Percentiles rank a stretch among this genome's conserved stretches.
These are phyloP conservation scores for Pseudofabraea citricarpa DNA, from an alignment of 2,329 filamentous ascomycete genomes.

Conservation along the genomic window DNA sequence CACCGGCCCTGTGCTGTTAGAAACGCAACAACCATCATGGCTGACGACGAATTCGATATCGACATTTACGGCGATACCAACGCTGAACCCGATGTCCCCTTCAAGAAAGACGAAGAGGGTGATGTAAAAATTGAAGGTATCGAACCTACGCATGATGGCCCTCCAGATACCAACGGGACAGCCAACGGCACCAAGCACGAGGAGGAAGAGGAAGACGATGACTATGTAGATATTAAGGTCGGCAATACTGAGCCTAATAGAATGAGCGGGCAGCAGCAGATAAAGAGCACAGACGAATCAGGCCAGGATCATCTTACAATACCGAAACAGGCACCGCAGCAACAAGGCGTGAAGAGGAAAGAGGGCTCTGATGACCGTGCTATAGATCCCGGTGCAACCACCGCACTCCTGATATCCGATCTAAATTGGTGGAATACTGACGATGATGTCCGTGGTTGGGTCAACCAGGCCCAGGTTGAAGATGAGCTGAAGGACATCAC, in stretches of 20 bases:
- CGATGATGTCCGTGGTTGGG: constrained; percentile 88
- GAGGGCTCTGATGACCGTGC: constrained; percentile 53
- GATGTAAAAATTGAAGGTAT: constrained; percentile 32
- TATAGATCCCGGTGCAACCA: constrained; percentile 54
- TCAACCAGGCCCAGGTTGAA: constrained; percentile 73
- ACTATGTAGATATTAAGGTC: constrained; percentile 36
- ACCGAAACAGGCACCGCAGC: constrained; percentile 33
- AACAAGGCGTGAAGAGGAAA: constrained; percentile 58
- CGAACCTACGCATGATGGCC: constrained; percentile 17
- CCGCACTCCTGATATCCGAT: constrained; percentile 81
- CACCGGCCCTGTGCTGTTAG: no score
- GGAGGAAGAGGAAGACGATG: constrained; percentile 35
- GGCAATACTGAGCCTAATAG: constrained; percentile 29
- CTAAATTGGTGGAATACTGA: constrained; percentile 97
- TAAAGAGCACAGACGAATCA: constrained; percentile 35
- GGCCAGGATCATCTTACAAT: constrained; percentile 29
- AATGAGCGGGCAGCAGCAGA: constrained; percentile 33
- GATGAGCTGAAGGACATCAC: constrained; percentile 86
- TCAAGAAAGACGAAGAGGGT: constrained; percentile 31
- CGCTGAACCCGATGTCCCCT: constrained; percentile 36
- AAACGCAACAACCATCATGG: constrained; percentile 53
- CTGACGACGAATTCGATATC: constrained; percentile 68
- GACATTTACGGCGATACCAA: constrained; percentile 64
- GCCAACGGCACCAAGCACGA: constrained; percentile 12
- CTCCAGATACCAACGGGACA: constrained; percentile 19